Evolutionary conservation across 192 early-diverging fungal species (phyloP), one percentile per base, ranked within the genome.

Genomic region (Umbelopsis sp.): DNA sequence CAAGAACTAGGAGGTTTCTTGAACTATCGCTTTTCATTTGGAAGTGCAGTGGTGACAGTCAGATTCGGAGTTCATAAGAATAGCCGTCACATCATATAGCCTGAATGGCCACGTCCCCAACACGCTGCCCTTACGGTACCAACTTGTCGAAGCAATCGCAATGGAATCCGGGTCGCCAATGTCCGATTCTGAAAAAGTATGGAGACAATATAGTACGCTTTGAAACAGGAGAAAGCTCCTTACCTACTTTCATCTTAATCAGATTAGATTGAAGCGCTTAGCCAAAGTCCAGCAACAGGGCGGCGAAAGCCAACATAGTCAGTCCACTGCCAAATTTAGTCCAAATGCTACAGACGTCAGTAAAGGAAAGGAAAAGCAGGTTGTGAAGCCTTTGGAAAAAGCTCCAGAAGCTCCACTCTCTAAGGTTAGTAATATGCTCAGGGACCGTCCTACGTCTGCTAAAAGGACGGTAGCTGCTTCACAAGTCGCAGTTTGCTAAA

Each of bases 211-310:
- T 46, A 46, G 44, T 10, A 8, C 12, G 13, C 4, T 30, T 16
- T 67, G 20, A 18, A 67, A 15, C 16, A 10, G 44, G 3, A 22
- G 3, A 0, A 21, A 33, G 6, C 6, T 58, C 16, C 50, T 30
- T 10, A 45, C 16, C 16, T 25, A 13, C 20, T 35, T 30, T 66
- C 33, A 21, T 68, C 2, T 30, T 55, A 46, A 68, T 25, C 79
- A 91, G 88, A 89, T 91, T 68, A 78, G 89, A 30, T 65, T 86
- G 53, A 89, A 89, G 49, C 87, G 88, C 23, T 65, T 88, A 21
- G 88, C 88, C n/a, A 89, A 87, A 58, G 71, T 89, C 3, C 82
- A 83, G 55, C 74, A 79, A 3, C 41, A 70, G 20, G 46, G 20
- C 8, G 37, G 20, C 8, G 55, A 68, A 45, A 61, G 74, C 18